Conservation (phyloP, 176 grass and related monocot genomes). For the Aegilops speltoides region DNA sequence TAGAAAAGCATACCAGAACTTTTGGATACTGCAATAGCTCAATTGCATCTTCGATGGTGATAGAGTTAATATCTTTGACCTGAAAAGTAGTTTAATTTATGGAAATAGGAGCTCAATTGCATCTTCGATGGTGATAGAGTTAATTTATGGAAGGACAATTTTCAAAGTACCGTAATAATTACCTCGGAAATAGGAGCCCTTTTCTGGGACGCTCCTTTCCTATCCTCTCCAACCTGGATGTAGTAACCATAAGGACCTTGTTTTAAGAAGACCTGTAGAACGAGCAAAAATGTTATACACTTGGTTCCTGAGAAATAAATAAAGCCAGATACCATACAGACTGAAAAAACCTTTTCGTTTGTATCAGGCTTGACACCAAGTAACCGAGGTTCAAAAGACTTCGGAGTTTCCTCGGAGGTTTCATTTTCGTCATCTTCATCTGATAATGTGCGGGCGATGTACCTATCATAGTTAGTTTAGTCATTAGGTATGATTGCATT, state of each 20-base stretch:
- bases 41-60: constrained; percentile 81
- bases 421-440: constrained; percentile 63
- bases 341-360: constrained; percentile 52
- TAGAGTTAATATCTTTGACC: constrained; percentile 56
- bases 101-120: constrained; percentile 87
- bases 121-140: constrained; percentile 66
- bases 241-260: constrained; percentile 88
- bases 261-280: constrained; percentile 76
- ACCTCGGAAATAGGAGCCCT: constrained; percentile 75
- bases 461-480: constrained; percentile 49
- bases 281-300: constrained; percentile 2
- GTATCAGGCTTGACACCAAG: constrained; percentile 71
- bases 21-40: constrained; percentile 87
- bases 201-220: constrained; percentile 60
- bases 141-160: constrained; percentile 18
- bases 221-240: constrained; percentile 87
- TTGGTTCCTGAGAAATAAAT: constrained; percentile 1
- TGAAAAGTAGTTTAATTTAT: constrained; percentile 44
- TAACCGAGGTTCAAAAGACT: constrained; percentile 55
- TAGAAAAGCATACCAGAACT: constrained; percentile 55
- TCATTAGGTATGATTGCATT: constrained; percentile 13
- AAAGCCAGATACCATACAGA: constrained; percentile 15
- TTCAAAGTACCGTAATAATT: constrained; percentile 20
- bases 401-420: constrained; percentile 34
- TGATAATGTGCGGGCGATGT: constrained; percentile 64